A percentile compares a stretch with the other conserved stretches of the same genome.
phyloP scores from a whole-genome alignment of 345 rosid species.

The Adansonia digitata region DNA sequence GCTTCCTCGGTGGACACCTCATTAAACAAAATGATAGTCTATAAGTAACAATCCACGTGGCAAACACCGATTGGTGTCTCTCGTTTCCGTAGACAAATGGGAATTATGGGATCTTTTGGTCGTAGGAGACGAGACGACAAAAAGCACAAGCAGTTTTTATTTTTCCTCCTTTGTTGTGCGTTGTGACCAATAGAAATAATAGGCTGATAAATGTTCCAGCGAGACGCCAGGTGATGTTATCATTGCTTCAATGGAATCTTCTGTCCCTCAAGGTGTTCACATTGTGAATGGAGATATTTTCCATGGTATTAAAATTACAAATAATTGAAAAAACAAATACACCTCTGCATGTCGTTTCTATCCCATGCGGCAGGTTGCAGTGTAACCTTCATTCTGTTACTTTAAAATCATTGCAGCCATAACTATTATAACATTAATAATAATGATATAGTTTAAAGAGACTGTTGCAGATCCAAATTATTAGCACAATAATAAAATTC shows the following conservation, averaged over 20 bases:
- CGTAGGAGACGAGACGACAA: neutral
- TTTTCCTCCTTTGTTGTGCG: no score
- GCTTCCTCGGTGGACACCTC: neutral
- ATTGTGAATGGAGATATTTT: slow-evolving; percentile 1
- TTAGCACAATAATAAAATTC: no score
- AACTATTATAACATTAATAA: neutral
- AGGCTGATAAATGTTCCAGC: neutral
- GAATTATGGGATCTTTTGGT: neutral
- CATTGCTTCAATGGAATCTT: slow-evolving; percentile 29
- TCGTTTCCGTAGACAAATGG: neutral
- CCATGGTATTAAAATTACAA: neutral
- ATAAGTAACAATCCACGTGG: neutral
- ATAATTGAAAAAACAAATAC: neutral
- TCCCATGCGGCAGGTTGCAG: no score
- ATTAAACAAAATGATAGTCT: neutral
- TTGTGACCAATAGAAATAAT: neutral
- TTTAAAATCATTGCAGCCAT: neutral
- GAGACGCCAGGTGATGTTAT: neutral
- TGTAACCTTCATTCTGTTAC: neutral
- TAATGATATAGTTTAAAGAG: no score
- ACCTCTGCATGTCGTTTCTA: neutral
- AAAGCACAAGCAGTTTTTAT: neutral
- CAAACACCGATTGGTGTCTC: neutral
- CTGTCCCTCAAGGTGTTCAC: slow-evolving; percentile 35
- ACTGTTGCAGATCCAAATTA: no score